phyloP scores from a whole-genome alignment of 2,329 filamentous ascomycete species.

The Diaporthe vexans region DNA sequence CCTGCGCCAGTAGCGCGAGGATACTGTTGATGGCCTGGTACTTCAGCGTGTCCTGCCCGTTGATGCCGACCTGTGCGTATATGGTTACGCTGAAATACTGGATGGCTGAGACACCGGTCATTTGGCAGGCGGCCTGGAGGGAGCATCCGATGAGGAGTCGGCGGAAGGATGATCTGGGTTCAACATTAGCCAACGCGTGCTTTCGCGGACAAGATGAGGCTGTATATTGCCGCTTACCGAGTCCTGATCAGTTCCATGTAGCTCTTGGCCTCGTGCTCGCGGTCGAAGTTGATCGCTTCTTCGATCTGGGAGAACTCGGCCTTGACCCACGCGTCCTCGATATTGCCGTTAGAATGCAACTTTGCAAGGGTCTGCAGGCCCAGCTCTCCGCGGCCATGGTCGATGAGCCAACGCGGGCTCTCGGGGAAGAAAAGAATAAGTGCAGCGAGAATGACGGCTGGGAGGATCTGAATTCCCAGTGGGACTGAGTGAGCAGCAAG shows the following conservation, averaged over 20 bases:
- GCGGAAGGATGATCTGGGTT: slow-evolving; percentile 72
- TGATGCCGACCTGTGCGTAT: slow-evolving; percentile 78
- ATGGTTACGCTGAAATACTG: slow-evolving; percentile 81
- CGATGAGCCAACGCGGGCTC: slow-evolving; percentile 81
- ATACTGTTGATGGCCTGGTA: slow-evolving; percentile 83
- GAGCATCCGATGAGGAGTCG: slow-evolving; percentile 78
- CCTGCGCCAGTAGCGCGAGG: slow-evolving; percentile 78
- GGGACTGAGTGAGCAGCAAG: slow-evolving; percentile 45
- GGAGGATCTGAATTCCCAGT: slow-evolving; percentile 69
- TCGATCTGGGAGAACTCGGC: slow-evolving; percentile 80
- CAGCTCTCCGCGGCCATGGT: slow-evolving; percentile 74
- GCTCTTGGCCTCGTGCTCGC: slow-evolving; percentile 77
- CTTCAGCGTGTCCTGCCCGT: slow-evolving; percentile 73
- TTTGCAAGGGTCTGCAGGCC: slow-evolving; percentile 77
- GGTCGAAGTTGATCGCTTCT: slow-evolving; percentile 72
- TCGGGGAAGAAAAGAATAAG: slow-evolving; percentile 81
- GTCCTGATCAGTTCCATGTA: slow-evolving; percentile 78
- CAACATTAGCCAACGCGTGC: neutral
- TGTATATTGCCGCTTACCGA: slow-evolving; percentile 48
- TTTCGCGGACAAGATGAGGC: neutral
- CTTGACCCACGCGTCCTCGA: slow-evolving; percentile 76
- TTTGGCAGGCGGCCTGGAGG: slow-evolving; percentile 79
- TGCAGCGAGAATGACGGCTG: slow-evolving; percentile 73
- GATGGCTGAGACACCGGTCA: slow-evolving; percentile 82
- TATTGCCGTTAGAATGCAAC: slow-evolving; percentile 78